Evolutionary conservation across 2,329 filamentous ascomycete genomes (phyloP), one percentile per base, ranked within the genome.

Genomic region (Penicillium digitatum): DNA sequence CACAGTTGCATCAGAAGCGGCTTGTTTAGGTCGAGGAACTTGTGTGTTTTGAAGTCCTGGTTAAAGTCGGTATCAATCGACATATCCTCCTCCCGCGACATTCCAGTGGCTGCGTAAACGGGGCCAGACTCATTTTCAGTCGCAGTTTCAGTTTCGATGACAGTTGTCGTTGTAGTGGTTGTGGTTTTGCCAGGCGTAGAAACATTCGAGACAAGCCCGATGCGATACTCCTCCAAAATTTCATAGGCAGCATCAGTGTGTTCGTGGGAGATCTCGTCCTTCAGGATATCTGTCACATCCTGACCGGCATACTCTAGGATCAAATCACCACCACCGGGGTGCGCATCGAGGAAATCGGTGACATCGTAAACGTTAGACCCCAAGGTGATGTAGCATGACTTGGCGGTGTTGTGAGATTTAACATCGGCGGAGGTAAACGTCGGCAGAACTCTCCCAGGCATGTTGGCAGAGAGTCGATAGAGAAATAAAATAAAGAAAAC

Each of bases 161-260:
- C 58, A 26, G 61, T 57, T 5, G 58, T 68, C 22, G 70, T 66
- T 12, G 66, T 66, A 57, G 47, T 47, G 3, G 45, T 66, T 58
- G 35, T 43, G 1, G 38, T 34, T 44, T 53, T 70, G 63, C 52
- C 69, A 72, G 43, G 74, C 74, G 81, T 72, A 5, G 81, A 72
- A 58, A 84, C 81, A 35, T 86, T 80, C 5, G 81, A 80, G 32
- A 96, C 78, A 67, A 95, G 95, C 16, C 90, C 94, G 57, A 97
- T 81, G 16, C 93, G 81, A 43, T 84, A 87, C 38, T 97, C 94
- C 43, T 95, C 89, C 26, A 99, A 81, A 14, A 97, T 88, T 66
- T 97, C 93, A 74, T 96, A 99, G n/a, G 94, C 94, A 2, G 91
- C 82, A 58, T 97, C 92, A 45, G 88, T 90, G 73, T 99, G 94